phyloP scores from a whole-genome alignment of 129 eudicot genomes.

The Mikania micrantha region DNA sequence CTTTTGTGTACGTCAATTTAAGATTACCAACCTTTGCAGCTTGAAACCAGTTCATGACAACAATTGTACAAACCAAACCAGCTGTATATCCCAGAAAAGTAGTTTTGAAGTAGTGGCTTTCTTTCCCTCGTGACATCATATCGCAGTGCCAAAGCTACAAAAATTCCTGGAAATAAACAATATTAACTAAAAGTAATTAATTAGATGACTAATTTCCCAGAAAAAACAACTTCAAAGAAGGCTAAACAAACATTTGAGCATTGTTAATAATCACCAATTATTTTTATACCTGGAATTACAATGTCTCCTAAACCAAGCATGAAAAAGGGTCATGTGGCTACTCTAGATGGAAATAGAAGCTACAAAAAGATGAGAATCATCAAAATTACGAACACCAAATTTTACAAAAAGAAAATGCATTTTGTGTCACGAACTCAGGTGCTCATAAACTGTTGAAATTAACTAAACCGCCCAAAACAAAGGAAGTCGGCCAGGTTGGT shows the following conservation, averaged over 20 bases:
- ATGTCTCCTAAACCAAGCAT: conserved; percentile 97
- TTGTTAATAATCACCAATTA: neutral
- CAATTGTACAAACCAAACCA: conserved; percentile 61
- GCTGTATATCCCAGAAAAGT: conserved; percentile 71
- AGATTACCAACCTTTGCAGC: conserved; percentile 99
- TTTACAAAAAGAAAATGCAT: neutral
- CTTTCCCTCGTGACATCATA: conserved; percentile 81
- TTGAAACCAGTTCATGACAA: conserved; percentile 99
- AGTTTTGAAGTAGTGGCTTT: conserved; percentile 79
- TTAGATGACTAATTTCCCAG: neutral
- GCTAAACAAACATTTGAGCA: neutral
- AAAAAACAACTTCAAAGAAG: neutral
- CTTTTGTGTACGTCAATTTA: too few relatives aligned
- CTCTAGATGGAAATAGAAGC: conserved; percentile 92
- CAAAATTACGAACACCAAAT: neutral
- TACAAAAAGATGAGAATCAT: conserved; percentile 22
- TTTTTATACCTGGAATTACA: conserved; percentile 78
- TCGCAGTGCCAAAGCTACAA: conserved; percentile 90
- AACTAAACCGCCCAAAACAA: too few relatives aligned
- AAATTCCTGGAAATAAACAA: conserved; percentile 47
- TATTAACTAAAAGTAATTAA: neutral
- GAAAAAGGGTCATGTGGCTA: conserved; percentile 72
- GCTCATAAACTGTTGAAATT: too few relatives aligned
- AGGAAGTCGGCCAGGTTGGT: too few relatives aligned
- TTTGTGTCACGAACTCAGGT: too few relatives aligned